Evolutionary conservation across 306 rosid species (phyloP).

Genomic region (Citrullus amarus): DNA sequence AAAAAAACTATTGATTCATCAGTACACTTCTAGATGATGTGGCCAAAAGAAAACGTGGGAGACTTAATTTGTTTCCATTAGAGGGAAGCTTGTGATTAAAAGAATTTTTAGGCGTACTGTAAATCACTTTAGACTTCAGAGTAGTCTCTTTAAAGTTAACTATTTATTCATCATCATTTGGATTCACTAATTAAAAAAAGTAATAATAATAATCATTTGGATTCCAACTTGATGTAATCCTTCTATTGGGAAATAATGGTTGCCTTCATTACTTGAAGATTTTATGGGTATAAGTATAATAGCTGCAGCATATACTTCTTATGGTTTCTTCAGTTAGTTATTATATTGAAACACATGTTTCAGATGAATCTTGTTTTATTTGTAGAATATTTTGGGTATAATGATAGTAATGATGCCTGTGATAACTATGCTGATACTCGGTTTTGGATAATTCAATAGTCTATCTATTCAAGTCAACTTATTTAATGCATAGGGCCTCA

Average conservation of each 20-base stretch:
- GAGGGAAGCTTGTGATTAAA: background rate
- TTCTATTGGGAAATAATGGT: background rate
- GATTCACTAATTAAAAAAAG: background rate
- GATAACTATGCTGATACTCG: background rate
- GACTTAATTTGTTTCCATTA: background rate
- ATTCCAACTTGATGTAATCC: background rate
- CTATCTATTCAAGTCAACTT: background rate
- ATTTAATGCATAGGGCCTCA: conserved; percentile 51
- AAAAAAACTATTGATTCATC: background rate
- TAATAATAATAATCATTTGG: background rate
- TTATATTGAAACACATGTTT: background rate
- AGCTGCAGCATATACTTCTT: background rate
- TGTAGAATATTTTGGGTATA: background rate
- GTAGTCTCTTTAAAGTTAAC: background rate
- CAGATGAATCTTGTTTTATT: background rate
- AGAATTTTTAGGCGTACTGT: background rate
- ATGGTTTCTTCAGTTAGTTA: background rate
- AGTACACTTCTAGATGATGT: background rate
- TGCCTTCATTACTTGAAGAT: background rate
- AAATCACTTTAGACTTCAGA: background rate
- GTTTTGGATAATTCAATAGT: background rate
- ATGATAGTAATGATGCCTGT: background rate
- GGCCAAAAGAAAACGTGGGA: background rate
- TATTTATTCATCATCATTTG: background rate
- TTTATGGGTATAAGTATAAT: background rate